These are phyloP conservation scores for Adansonia digitata DNA, from an alignment of 345 rosid genomes.

Conservation along the genomic window DNA sequence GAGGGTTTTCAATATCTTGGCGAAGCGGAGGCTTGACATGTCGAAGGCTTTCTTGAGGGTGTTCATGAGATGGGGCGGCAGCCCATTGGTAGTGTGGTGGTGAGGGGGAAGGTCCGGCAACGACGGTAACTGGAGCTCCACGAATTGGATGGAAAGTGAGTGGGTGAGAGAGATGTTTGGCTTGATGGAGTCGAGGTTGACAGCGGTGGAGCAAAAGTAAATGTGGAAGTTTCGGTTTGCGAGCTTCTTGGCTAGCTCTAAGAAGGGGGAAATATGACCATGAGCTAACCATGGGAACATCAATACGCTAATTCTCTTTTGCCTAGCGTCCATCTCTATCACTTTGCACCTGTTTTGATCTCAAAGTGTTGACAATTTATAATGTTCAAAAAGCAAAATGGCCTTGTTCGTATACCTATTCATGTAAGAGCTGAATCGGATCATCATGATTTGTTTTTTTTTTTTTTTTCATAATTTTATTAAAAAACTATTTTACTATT, in stretches of 20 bases:
- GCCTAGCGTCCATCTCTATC: not conserved
- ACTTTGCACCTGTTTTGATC: not conserved
- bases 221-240: constrained; percentile 22
- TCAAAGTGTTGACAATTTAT: not conserved
- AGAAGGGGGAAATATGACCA: constrained; percentile 40
- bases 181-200: constrained; percentile 21
- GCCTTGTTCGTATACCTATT: too few species aligned
- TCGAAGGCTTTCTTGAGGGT: constrained; percentile 32
- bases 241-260: constrained; percentile 38
- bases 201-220: constrained; percentile 33
- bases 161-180: not conserved
- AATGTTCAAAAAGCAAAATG: not conserved
- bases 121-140: constrained; percentile 31
- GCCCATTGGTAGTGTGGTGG: constrained; percentile 38
- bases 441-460: too few species aligned
- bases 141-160: constrained; percentile 26
- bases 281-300: constrained; percentile 52
- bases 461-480: too few species aligned
- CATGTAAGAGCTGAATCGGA: too few species aligned
- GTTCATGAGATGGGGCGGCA: constrained; percentile 29
- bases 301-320: constrained; percentile 18
- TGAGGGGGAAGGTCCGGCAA: constrained; percentile 43
- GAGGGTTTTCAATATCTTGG: constrained; percentile 9
- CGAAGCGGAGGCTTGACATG: constrained; percentile 21
- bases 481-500: too few species aligned